These are phyloP conservation scores for Sisymbrium irio DNA, from an alignment of 345 rosid species.

Conservation along the genomic window DNA sequence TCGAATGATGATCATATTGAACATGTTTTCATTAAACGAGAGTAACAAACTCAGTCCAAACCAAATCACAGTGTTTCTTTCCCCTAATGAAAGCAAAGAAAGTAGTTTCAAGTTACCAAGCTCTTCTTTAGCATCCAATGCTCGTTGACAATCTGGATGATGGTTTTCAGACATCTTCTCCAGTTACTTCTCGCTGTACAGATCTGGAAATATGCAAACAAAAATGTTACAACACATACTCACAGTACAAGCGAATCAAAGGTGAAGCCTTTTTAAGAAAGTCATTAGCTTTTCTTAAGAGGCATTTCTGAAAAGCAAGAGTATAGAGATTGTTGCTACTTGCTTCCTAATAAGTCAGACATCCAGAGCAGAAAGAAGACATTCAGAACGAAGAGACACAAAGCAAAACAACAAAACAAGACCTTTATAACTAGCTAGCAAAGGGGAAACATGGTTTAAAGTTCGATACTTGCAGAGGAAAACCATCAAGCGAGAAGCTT, in stretches of 20 bases:
- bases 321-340: too few relatives aligned
- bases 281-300: background rate
- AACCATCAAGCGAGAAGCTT: background rate
- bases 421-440: background rate
- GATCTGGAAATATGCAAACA: background rate
- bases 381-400: background rate
- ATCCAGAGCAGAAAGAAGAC: background rate
- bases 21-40: background rate
- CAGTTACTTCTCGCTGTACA: background rate
- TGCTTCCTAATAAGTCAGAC: too few relatives aligned
- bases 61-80: background rate
- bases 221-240: background rate
- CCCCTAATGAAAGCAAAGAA: background rate
- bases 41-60: background rate
- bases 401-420: background rate
- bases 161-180: background rate
- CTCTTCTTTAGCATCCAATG: background rate
- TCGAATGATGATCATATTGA: background rate
- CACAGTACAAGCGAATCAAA: background rate
- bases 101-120: background rate
- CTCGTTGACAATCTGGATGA: constrained; percentile 14
- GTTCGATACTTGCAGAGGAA: background rate
- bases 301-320: background rate
- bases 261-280: background rate
- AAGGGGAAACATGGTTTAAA: background rate